A percentile compares a stretch with the other conserved stretches of the same genome.
Conservation (phyloP, 1,284 basidiomycete genomes). For the Grifola frondosa region DNA sequence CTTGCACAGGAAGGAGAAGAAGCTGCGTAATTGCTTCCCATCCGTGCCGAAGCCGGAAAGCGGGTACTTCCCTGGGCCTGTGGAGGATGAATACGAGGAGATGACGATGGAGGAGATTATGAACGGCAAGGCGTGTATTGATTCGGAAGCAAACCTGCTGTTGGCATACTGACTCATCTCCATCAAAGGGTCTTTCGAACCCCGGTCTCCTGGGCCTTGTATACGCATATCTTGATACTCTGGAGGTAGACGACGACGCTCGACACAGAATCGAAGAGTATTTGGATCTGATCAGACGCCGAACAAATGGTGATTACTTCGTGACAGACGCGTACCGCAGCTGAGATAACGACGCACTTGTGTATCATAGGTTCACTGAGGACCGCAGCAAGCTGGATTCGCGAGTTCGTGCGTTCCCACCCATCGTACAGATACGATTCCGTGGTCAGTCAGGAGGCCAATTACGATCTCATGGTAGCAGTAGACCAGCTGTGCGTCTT, state of each 20-base stretch:
- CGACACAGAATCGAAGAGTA: constrained; percentile 74
- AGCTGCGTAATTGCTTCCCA: constrained; percentile 70
- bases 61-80: constrained; percentile 40
- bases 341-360: constrained; percentile 16
- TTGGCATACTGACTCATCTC: not conserved
- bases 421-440: constrained; percentile 91
- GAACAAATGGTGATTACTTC: constrained; percentile 73
- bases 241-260: constrained; percentile 74
- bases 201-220: constrained; percentile 88
- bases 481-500: constrained; percentile 86
- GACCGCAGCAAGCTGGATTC: constrained; percentile 93
- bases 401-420: constrained; percentile 88
- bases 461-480: constrained; percentile 89
- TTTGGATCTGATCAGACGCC: constrained; percentile 73
- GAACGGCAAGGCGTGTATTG: constrained; percentile 72
- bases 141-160: not conserved
- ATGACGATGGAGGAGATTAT: constrained; percentile 94
- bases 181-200: constrained; percentile 58
- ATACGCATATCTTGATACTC: constrained; percentile 82
- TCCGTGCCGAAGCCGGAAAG: constrained; percentile 51
- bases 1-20: constrained; percentile 52
- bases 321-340: constrained; percentile 4
- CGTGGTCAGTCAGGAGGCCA: constrained; percentile 87
- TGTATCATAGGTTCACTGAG: constrained; percentile 64
- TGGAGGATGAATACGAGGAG: constrained; percentile 89